Percentiles rank a stretch among this genome's conserved stretches.
These are phyloP conservation scores for Pseudevernia furfuracea DNA, from an alignment of 495 filamentous ascomycete genomes.

Conservation along the genomic window DNA sequence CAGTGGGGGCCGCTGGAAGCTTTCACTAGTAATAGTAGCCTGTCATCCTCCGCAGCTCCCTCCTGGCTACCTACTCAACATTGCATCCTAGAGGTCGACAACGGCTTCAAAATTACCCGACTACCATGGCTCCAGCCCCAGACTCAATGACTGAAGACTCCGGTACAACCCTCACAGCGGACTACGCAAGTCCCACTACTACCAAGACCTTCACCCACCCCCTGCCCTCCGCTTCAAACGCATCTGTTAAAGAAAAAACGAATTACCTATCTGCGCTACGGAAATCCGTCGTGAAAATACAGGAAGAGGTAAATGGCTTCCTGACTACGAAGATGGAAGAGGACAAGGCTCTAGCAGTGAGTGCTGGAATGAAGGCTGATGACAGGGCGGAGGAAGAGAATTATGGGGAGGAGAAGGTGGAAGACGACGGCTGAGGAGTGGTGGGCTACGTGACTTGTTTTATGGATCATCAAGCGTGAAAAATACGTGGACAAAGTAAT, in stretches of 20 bases:
- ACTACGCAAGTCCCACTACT: constrained; percentile 53
- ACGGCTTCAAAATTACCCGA: too few relatives aligned
- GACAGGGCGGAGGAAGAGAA: constrained; percentile 72
- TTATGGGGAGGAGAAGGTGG: constrained; percentile 68
- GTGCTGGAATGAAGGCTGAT: constrained; percentile 38
- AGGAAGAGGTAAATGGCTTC: constrained; percentile 71
- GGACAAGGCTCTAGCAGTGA: constrained; percentile 53
- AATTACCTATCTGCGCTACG: constrained; percentile 62
- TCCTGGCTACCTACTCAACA: neutral
- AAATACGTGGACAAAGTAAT: neutral
- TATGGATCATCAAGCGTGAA: neutral
- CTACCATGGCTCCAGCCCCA: neutral
- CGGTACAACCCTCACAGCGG: constrained; percentile 39
- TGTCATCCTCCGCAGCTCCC: neutral
- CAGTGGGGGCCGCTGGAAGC: neutral
- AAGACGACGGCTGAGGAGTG: constrained; percentile 8
- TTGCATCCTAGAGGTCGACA: neutral
- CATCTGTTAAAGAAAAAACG: constrained; percentile 46
- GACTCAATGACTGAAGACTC: neutral
- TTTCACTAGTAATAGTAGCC: neutral
- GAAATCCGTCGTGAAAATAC: constrained; percentile 50
- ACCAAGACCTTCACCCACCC: constrained; percentile 38
- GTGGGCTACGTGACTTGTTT: neutral
- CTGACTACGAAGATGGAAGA: constrained; percentile 85
- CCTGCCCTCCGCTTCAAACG: constrained; percentile 30